Evolutionary conservation across 2,329 filamentous ascomycete species (phyloP), one percentile per base, ranked within the genome.

Genomic region (Trichoderma oligosporum): DNA sequence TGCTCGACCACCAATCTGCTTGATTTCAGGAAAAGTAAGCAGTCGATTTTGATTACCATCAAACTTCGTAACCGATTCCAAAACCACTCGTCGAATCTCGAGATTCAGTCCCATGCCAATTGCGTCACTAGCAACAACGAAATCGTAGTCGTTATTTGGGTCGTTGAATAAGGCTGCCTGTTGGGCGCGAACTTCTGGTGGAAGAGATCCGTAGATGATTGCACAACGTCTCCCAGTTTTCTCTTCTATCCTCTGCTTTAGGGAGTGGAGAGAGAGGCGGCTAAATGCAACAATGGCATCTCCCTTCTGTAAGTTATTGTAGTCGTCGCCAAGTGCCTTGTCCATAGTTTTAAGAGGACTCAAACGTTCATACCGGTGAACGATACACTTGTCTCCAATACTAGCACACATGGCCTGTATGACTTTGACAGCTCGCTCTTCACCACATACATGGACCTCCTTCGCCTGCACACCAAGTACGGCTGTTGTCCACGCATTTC

Each of bases 41-140:
- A 78, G 73, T 14, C 83, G 76, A 27, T 80, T 78, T 4, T 76
- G 73, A 1, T 63, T 67, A 1, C 87, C 87, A 61, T 91, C 82
- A 62, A 81, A 87, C 70, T 97, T 99, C 59, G 78, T 75, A 2
- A 86, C 80, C 0, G 86, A 80, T 66, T 96, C 90, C 63, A 99
- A 94, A 54, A 99, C 83, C 60, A 99, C 82, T 24, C 95, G 88
- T 68, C 91, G 94, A 69, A 97, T 91, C 72, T 85, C 91, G 70
- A 99, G 74, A 67, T 99, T 99, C 20, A 99, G 76, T 1, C 95
- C 94, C 93, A 99, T 97, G 35, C 94, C 94, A 61, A 99, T 93
- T 45, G 94, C 94, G 73, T 97, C 91, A 65, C 91, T 97, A 7
- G 95, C 94, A 24, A 94, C 92, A 5, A 99, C 78, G 64, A 86